Conservation (phyloP, 2,329 filamentous ascomycete species). For the Colletotrichum nymphaeae region DNA sequence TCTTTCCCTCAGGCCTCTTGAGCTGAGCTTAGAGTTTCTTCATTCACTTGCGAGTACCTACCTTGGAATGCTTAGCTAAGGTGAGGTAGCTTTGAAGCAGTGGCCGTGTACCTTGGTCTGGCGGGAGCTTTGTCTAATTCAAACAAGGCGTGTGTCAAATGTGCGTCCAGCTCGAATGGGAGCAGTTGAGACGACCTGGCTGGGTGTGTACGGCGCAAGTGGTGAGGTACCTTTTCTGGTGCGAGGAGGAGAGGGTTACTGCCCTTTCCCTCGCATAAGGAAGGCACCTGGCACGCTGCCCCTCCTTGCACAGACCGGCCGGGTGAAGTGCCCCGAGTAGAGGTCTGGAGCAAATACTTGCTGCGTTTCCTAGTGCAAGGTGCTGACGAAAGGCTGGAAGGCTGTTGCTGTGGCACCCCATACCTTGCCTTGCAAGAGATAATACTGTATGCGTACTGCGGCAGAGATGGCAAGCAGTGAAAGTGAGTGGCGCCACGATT, state of each 20-base stretch:
- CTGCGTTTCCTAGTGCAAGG: background rate
- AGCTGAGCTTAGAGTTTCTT: no score
- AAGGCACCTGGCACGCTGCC: background rate
- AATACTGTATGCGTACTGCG: no score
- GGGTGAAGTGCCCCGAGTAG: background rate
- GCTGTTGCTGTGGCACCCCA: background rate
- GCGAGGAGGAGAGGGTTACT: conserved; percentile 30
- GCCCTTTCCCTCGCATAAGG: conserved; percentile 27
- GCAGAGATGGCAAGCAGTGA: background rate
- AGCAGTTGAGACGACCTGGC: background rate
- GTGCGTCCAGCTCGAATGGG: background rate
- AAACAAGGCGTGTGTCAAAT: conserved; percentile 27
- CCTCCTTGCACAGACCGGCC: conserved; percentile 11
- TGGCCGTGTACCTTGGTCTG: background rate
- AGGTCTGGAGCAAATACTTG: no score
- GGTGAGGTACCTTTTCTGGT: conserved; percentile 14
- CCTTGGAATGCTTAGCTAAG: background rate
- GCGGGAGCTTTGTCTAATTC: conserved; percentile 23
- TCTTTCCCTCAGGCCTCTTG: background rate
- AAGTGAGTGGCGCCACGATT: conserved; percentile 13
- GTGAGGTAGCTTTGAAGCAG: background rate
- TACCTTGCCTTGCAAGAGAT: background rate
- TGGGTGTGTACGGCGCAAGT: background rate
- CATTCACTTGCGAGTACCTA: background rate
- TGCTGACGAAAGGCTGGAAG: background rate